A percentile compares a stretch with the other conserved stretches of the same genome.
These are phyloP conservation scores for Coemansia sp. DNA, from an alignment of 192 early-diverging fungal genomes.

Conservation along the genomic window DNA sequence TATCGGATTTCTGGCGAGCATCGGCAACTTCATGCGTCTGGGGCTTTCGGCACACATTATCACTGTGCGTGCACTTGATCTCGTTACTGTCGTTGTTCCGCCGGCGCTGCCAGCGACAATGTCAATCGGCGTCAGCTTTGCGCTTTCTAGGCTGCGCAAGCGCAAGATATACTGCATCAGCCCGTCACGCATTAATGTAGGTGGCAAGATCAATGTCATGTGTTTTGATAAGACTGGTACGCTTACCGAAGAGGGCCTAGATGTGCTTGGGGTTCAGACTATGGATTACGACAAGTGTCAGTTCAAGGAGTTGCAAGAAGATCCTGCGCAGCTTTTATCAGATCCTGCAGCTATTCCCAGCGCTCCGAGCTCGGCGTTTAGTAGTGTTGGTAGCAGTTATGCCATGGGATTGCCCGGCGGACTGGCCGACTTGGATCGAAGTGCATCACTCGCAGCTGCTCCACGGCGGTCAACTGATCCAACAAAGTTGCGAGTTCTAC, in stretches of 20 bases:
- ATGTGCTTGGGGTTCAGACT: constrained; percentile 86
- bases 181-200: constrained; percentile 91
- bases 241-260: constrained; percentile 92
- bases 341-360: constrained; percentile 20
- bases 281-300: constrained; percentile 50
- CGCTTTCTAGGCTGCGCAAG: constrained; percentile 78
- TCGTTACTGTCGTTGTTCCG: constrained; percentile 96
- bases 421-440: constrained; percentile 42
- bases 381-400: constrained; percentile 40
- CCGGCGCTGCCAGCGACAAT: constrained; percentile 97
- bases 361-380: constrained; percentile 51
- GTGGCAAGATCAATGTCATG: constrained; percentile 94
- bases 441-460: constrained; percentile 40
- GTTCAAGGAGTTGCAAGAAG: constrained; percentile 53
- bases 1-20: constrained; percentile 82
- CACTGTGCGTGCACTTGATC: constrained; percentile 87
- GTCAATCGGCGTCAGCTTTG: constrained; percentile 96
- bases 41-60: constrained; percentile 70
- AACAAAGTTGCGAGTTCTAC: constrained; percentile 51
- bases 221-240: constrained; percentile 99
- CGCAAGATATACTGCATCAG: constrained; percentile 89
- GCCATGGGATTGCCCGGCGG: constrained; percentile 26
- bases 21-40: constrained; percentile 85
- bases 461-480: constrained; percentile 46
- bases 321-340: constrained; percentile 50